Evolutionary conservation across 2,329 filamentous ascomycete genomes (phyloP).

Genomic region (Gnomoniopsis smithogilvyi): DNA sequence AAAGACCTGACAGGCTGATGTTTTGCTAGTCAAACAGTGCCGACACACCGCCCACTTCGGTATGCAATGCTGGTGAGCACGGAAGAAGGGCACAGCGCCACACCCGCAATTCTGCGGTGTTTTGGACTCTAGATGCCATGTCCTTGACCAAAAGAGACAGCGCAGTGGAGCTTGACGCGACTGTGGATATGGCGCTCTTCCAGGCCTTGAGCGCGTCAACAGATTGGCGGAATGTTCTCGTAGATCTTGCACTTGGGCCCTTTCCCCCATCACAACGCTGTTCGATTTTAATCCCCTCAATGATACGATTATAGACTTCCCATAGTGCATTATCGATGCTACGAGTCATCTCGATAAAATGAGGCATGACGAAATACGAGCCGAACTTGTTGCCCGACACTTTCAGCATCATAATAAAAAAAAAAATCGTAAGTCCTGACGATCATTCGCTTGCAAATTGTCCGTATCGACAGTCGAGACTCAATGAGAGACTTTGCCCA

Average conservation of each 20-base stretch:
- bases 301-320: not conserved
- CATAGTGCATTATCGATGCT: not conserved
- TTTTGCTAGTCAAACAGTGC: conserved; percentile 10
- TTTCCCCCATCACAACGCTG: no score
- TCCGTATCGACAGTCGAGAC: not conserved
- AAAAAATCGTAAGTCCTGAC: not conserved
- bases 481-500: not conserved
- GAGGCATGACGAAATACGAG: conserved; percentile 10
- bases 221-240: not conserved
- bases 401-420: not conserved
- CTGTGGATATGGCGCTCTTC: not conserved
- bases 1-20: not conserved
- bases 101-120: conserved; percentile 4
- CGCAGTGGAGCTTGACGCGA: not conserved
- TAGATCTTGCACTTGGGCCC: not conserved
- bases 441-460: not conserved
- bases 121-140: not conserved
- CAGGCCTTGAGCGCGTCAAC: not conserved
- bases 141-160: not conserved
- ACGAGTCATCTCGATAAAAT: conserved; percentile 2
- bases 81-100: conserved; percentile 14
- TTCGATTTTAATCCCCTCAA: not conserved
- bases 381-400: not conserved
- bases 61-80: not conserved
- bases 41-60: conserved; percentile 12